These are phyloP conservation scores for Didymella pomorum DNA, from an alignment of 2,329 filamentous ascomycete species.

Conservation along the genomic window DNA sequence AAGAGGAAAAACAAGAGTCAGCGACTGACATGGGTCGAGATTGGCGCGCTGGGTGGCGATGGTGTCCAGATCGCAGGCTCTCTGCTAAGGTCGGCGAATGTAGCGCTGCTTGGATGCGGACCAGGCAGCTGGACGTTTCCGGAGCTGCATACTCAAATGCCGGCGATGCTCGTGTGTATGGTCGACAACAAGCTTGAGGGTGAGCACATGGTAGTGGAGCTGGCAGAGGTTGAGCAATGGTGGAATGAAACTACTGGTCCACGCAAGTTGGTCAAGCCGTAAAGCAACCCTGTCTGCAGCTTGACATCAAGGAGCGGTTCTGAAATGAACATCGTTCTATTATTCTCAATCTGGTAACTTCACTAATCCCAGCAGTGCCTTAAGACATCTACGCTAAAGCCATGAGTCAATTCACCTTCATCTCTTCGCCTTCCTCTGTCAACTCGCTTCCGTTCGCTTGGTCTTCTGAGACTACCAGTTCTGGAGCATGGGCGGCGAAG, in stretches of 20 bases:
- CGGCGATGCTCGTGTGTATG: conserved; percentile 1
- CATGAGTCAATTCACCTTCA: too few relatives aligned
- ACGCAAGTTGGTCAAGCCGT: conserved; percentile 4
- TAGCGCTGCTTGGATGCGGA: conserved; percentile 4
- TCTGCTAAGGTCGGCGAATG: conserved; percentile 3
- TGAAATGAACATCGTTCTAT: too few relatives aligned
- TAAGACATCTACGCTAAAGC: too few relatives aligned
- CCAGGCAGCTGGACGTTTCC: conserved; percentile 7
- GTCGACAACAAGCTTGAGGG: background rate
- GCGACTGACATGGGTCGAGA: conserved; percentile 28
- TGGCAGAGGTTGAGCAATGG: conserved; percentile 2
- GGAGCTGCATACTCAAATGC: conserved; percentile 2
- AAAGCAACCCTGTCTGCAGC: background rate
- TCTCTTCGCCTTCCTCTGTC: too few relatives aligned
- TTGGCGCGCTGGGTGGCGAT: conserved; percentile 26
- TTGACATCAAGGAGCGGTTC: background rate
- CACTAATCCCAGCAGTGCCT: too few relatives aligned
- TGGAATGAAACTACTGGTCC: conserved; percentile 3
- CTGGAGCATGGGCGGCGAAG: too few relatives aligned
- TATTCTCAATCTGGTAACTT: too few relatives aligned
- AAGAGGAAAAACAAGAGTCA: conserved; percentile 26
- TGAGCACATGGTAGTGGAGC: background rate
- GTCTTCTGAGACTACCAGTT: too few relatives aligned
- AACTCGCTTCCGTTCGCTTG: too few relatives aligned
- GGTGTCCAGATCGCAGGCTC: background rate